These are phyloP conservation scores for Trametes hirsuta DNA, from an alignment of 1,284 basidiomycete genomes.

Conservation along the genomic window DNA sequence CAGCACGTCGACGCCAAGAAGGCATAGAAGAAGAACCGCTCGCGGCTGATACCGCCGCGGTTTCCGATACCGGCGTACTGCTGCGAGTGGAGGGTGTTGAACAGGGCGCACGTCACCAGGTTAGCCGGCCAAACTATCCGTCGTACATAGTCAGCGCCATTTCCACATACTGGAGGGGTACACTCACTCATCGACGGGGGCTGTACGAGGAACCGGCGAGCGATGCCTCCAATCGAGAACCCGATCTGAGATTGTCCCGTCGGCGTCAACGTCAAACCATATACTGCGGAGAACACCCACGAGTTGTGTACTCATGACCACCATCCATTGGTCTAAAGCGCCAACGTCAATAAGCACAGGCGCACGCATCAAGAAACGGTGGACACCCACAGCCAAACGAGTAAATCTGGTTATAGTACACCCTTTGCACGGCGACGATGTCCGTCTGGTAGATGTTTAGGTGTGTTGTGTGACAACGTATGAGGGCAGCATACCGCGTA, in stretches of 20 bases:
- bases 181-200: conserved; percentile 75
- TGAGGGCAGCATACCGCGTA: conserved; percentile 47
- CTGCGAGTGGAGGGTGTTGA: conserved; percentile 63
- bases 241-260: conserved; percentile 46
- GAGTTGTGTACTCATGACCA: conserved; percentile 54
- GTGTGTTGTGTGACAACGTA: background rate
- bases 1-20: conserved; percentile 47
- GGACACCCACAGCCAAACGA: conserved; percentile 49
- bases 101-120: conserved; percentile 57
- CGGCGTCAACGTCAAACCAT: background rate
- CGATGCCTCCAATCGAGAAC: conserved; percentile 67
- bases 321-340: conserved; percentile 67
- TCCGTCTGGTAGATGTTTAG: conserved; percentile 44
- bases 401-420: conserved; percentile 54
- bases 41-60: conserved; percentile 47
- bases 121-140: conserved; percentile 74
- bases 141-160: background rate
- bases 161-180: background rate
- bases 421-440: conserved; percentile 64
- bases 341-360: background rate
- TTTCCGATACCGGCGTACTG: conserved; percentile 51
- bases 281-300: conserved; percentile 14
- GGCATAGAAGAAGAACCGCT: conserved; percentile 54
- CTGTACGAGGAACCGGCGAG: conserved; percentile 68
- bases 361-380: background rate